phyloP scores from a whole-genome alignment of 768 basidiomycete genomes.

The Chlorophyllum brunneum region DNA sequence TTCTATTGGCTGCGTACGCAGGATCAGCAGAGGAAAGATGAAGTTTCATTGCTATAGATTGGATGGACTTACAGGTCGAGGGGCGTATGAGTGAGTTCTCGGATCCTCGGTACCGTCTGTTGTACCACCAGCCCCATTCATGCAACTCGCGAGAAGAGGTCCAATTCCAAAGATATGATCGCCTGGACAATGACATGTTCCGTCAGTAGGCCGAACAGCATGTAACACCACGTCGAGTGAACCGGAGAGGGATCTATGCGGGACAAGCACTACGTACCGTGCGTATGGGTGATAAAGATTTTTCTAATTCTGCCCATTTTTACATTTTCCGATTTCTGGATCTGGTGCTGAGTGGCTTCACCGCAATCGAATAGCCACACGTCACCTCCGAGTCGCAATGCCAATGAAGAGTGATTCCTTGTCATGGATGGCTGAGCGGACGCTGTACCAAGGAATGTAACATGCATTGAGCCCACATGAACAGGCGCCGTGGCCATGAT shows the following conservation, averaged over 20 bases:
- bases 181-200: constrained; percentile 36
- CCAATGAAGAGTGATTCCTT: constrained; percentile 72
- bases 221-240: neutral
- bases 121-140: constrained; percentile 74
- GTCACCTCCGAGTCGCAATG: constrained; percentile 61
- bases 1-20: constrained; percentile 52
- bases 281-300: constrained; percentile 87
- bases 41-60: neutral
- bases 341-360: constrained; percentile 76
- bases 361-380: constrained; percentile 88
- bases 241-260: neutral
- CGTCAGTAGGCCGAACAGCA: neutral
- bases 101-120: constrained; percentile 58
- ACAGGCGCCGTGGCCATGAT: too few relatives aligned
- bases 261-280: constrained; percentile 47
- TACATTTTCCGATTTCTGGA: constrained; percentile 61
- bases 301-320: constrained; percentile 79
- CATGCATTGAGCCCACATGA: constrained; percentile 32
- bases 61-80: constrained; percentile 26
- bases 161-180: constrained; percentile 79
- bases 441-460: constrained; percentile 80
- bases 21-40: neutral
- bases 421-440: constrained; percentile 80
- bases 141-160: constrained; percentile 61
- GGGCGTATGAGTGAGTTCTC: constrained; percentile 34